Conservation (phyloP, 441 rosid species). For the Macaranga tanarius region DNA sequence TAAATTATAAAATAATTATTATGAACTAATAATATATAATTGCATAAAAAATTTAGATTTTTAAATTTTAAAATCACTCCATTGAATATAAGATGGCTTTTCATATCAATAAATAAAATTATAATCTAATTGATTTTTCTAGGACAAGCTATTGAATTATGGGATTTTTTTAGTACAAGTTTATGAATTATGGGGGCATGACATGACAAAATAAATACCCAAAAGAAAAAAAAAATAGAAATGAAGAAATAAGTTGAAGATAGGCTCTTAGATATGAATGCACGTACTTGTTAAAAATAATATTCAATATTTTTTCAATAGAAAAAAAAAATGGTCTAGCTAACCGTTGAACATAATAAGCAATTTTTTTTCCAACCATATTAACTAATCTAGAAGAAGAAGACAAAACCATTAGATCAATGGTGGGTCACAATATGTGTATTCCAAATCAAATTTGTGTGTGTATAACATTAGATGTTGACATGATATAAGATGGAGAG, state of each 20-base stretch:
- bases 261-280: neutral
- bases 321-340: neutral
- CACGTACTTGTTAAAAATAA: neutral
- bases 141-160: too few relatives aligned
- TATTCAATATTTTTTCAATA: neutral
- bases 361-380: neutral
- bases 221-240: neutral
- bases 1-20: too few relatives aligned
- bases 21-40: too few relatives aligned
- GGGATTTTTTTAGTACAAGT: too few relatives aligned
- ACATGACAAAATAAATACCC: too few relatives aligned
- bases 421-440: too few relatives aligned
- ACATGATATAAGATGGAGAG: neutral
- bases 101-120: too few relatives aligned
- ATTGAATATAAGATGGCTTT: too few relatives aligned
- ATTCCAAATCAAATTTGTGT: too few relatives aligned
- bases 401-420: neutral
- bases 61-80: too few relatives aligned
- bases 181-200: neutral
- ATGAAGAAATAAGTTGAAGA: neutral
- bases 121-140: too few relatives aligned
- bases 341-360: neutral
- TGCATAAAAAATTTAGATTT: too few relatives aligned
- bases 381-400: constrained; percentile 2
- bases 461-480: neutral